A percentile compares a stretch with the other conserved stretches of the same genome.
Conservation (phyloP, 148 eudicot genomes). For the Cornus kousa region DNA sequence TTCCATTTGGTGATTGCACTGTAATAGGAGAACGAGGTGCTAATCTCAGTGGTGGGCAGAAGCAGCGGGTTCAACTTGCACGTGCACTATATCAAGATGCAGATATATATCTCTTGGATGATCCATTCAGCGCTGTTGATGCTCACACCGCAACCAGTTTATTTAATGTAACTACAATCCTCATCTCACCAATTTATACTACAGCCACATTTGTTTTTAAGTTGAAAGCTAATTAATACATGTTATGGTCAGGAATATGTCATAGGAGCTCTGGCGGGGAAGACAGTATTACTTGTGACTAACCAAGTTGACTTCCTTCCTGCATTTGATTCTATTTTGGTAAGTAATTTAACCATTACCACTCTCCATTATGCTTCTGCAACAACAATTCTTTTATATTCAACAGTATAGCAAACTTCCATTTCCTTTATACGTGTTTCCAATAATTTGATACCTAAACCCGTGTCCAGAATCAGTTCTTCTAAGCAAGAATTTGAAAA, state of each 20-base stretch:
- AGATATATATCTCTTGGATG: constrained; percentile 47
- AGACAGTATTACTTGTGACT: constrained; percentile 61
- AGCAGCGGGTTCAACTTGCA: too few relatives aligned
- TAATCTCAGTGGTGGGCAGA: constrained; percentile 60
- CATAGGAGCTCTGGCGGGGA: constrained; percentile 53
- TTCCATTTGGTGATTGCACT: constrained; percentile 52
- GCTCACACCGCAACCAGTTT: too few relatives aligned
- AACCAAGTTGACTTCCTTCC: constrained; percentile 75
- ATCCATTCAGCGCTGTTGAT: constrained; percentile 74
- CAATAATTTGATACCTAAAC: too few relatives aligned
- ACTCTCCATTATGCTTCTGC: neutral
- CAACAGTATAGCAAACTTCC: neutral
- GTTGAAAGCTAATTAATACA: constrained; percentile 6
- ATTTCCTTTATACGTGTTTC: too few relatives aligned
- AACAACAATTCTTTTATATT: neutral
- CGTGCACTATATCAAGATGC: too few relatives aligned
- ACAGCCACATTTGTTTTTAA: constrained; percentile 3
- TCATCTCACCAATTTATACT: too few relatives aligned
- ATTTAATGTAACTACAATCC: too few relatives aligned
- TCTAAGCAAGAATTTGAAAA: neutral
- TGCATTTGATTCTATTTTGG: constrained; percentile 52
- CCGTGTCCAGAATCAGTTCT: too few relatives aligned
- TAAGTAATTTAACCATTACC: constrained; percentile 13
- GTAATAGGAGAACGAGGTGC: constrained; percentile 63
- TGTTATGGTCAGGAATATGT: constrained; percentile 49